Base-by-base conservation (phyloP, 1,284 basidiomycete species). In the Calocybe gambosa region DNA sequence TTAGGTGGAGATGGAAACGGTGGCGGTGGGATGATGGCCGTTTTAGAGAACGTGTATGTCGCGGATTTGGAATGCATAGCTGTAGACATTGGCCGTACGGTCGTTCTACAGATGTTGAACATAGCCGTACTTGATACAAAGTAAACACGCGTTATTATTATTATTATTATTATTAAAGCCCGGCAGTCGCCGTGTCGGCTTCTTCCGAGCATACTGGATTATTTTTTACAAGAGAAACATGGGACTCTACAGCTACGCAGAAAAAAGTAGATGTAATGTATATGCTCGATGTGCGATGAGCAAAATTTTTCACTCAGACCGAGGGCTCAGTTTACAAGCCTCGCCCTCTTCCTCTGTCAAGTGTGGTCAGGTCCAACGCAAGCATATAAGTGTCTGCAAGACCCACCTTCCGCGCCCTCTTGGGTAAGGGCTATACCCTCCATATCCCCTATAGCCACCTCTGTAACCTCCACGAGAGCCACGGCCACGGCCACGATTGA, bases 401-500 rank as follows among this genome's bases (percentile, higher is more conserved):
- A 26, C 81, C 68, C 62, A 90, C 88, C 90, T 80, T 59, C 88
- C 88, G 54, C 90, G 81, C 42, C 72, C 77, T 55, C 87, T 40
- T 3, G 41, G 74, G 65, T 91, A 93, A 42, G 90, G 90, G 52
- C 64, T 78, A 63, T 82, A 93, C 3, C 86, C 85, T 42, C 73
- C 63, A 56, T 74, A 74, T 42, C 82, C 86, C 50, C 78, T 68
- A 56, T 75, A 77, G 36, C 84, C 83, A 15, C 87, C 88, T 55
- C 87, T 67, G 61, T 82, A 87, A 1, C 76, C 86, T 46, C 75
- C 77, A n/a, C 86, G 79, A 15, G 15, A 34, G n/a, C 31, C 81
- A 47, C 88, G 71, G 44, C 90, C 87, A 38, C 92, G 72, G 18
- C 91, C 89, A 42, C 92, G 79, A 55, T 80, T 87, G 70, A 90